A percentile compares a stretch with the other conserved stretches of the same genome.
phyloP scores from a whole-genome alignment of 305 asterid genomes.

The Ajuga reptans region DNA sequence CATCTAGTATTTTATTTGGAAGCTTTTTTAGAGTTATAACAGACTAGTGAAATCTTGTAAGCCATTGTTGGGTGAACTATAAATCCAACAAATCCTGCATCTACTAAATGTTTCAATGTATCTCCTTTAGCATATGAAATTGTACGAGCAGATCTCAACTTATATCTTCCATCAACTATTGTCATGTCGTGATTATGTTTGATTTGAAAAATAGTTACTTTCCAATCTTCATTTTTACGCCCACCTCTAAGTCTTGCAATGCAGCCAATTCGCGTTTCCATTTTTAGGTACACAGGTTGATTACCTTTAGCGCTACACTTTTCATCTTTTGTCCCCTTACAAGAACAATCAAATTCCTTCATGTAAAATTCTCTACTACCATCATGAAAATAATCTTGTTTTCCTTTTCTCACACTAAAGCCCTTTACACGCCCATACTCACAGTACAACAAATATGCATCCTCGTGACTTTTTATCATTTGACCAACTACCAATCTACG shows the following conservation, averaged over 20 bases:
- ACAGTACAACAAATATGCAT: too few relatives aligned
- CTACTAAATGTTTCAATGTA: too few relatives aligned
- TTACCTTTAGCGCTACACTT: not conserved
- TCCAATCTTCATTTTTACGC: not conserved
- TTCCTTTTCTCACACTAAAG: not conserved
- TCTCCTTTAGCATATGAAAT: too few relatives aligned
- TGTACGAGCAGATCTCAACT: too few relatives aligned
- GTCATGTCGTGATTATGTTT: not conserved
- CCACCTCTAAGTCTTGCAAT: too few relatives aligned
- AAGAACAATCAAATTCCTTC: not conserved
- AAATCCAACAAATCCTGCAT: too few relatives aligned
- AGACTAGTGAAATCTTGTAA: too few relatives aligned
- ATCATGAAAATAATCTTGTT: not conserved
- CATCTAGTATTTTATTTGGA: too few relatives aligned
- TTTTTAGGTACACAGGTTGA: not conserved
- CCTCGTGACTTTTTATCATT: too few relatives aligned
- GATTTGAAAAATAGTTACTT: not conserved
- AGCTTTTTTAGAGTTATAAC: too few relatives aligned
- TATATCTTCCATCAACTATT: too few relatives aligned
- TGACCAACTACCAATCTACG: not conserved
- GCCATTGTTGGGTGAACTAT: too few relatives aligned
- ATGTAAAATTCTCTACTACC: not conserved
- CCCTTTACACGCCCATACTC: not conserved
- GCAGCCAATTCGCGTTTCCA: not conserved
- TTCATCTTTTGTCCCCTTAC: not conserved